phyloP scores from a whole-genome alignment of 2,329 filamentous ascomycete species.

The Emmonsiellopsis sp. region DNA sequence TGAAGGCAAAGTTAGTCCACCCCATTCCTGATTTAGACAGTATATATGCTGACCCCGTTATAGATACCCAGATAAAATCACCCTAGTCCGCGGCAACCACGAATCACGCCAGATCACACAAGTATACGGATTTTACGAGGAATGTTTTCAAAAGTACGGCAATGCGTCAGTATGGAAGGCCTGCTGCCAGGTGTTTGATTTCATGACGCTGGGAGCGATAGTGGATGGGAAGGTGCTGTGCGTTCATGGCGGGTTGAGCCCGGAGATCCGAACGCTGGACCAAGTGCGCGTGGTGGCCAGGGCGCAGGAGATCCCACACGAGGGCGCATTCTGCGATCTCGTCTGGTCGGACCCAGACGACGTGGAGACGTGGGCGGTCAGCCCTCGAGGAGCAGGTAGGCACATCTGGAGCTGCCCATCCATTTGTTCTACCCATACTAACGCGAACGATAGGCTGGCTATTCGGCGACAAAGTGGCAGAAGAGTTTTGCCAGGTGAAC shows the following conservation, averaged over 20 bases:
- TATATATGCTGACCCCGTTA: conserved; percentile 3
- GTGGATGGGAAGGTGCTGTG: conserved; percentile 67
- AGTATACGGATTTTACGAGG: conserved; percentile 71
- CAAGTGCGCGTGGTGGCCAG: conserved; percentile 65
- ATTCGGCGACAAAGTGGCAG: conserved; percentile 27
- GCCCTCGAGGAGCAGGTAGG: conserved; percentile 56
- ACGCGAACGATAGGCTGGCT: conserved; percentile 9
- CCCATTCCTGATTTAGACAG: neutral
- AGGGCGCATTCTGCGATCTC: conserved; percentile 67
- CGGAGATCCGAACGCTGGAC: conserved; percentile 64
- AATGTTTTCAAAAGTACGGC: conserved; percentile 67
- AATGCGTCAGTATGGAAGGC: conserved; percentile 72
- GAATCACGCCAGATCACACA: conserved; percentile 70
- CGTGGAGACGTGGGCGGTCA: conserved; percentile 61
- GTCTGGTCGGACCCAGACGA: conserved; percentile 69
- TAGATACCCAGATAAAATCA: conserved; percentile 63
- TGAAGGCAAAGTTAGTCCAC: conserved; percentile 57
- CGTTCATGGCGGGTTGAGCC: conserved; percentile 61
- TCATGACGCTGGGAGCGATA: conserved; percentile 62
- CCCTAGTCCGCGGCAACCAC: conserved; percentile 64
- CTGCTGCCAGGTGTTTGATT: conserved; percentile 70
- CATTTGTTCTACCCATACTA: neutral
- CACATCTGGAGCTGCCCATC: neutral
- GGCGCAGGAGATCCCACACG: conserved; percentile 67
- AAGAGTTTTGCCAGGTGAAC: conserved; percentile 99